Base-by-base conservation (phyloP, 768 basidiomycete species). In the Amanita rubescens region DNA sequence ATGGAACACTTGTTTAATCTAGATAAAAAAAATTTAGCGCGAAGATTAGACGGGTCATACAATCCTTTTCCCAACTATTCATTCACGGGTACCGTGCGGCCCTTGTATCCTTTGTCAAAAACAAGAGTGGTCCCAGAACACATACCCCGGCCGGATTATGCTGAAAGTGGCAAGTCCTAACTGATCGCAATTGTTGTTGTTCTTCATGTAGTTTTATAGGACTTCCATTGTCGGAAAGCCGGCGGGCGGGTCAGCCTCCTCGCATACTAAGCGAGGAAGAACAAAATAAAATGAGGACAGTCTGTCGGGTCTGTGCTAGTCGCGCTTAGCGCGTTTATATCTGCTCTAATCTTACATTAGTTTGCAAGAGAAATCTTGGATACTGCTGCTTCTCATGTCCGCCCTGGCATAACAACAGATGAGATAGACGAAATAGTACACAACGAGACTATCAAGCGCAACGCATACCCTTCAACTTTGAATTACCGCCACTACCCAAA, bases 351-450 rank as follows among this genome's bases (percentile, higher is more conserved):
- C 33, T 27, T 25, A 20, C 22, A 9, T 38, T 34, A 98, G 96
- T 76, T 96, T 58, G 81, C 79, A 3, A 76, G 96, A 46, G 92
- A 99, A 71, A 85, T 99, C n/a, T 78, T 99, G 19, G 94, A 98
- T 67, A 76, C 90, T 53, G 87, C 90, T 15, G 95, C 94, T 1
- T 81, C 94, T 0, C 80, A 84, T 62, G 74, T 98, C 56, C 75
- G 79, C 39, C 90, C 94, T n/a, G 96, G 95, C 33, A 80, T 96
- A 35, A 96, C 95, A 10, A 97, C 96, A 1, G 94, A 98, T 64
- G 91, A 94, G 64, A 77, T 99, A 24, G 96, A 99, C 69, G 83
- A 81, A 54, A 84, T 97, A 58, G 93, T 95, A 12, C 96, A 99
- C 70, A 81, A 90, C 58, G 96, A 89, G 15, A 87, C 77, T 58